Evolutionary conservation across 768 basidiomycete species (phyloP).

Genomic region (Kwoniella botswanensis): DNA sequence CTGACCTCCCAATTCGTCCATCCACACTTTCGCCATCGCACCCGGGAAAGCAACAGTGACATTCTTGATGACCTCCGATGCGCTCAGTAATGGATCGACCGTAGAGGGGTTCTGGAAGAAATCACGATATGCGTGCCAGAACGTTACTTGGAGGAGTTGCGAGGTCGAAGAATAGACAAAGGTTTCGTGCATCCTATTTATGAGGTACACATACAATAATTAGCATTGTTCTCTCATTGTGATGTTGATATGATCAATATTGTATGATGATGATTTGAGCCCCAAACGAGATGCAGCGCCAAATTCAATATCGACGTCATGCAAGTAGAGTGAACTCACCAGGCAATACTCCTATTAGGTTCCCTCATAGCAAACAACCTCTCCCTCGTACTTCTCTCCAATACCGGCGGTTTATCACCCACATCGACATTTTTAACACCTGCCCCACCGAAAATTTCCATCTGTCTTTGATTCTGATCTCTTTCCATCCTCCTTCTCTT

Average conservation of each 20-base stretch:
- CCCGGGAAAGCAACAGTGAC: slow-evolving; percentile 82
- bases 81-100: slow-evolving; percentile 66
- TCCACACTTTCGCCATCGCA: slow-evolving; percentile 84
- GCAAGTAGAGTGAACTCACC: slow-evolving; percentile 38
- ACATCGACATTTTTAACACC: slow-evolving; percentile 27
- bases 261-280: neutral
- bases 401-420: slow-evolving; percentile 38
- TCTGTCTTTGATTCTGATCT: slow-evolving; percentile 34
- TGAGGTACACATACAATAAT: neutral
- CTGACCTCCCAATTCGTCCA: slow-evolving; percentile 59
- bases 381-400: slow-evolving; percentile 23
- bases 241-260: neutral
- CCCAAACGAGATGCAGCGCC: neutral
- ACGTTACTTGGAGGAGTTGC: slow-evolving; percentile 89
- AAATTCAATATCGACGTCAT: neutral
- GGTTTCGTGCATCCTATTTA: slow-evolving; percentile 86
- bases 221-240: neutral
- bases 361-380: slow-evolving; percentile 47
- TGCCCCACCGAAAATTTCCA: slow-evolving; percentile 32
- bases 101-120: slow-evolving; percentile 66
- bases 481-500: slow-evolving; percentile 33
- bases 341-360: slow-evolving; percentile 46
- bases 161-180: slow-evolving; percentile 76
- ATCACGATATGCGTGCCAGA: slow-evolving; percentile 93
- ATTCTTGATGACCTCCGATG: slow-evolving; percentile 93